These are phyloP conservation scores for Globisporangium camurandrum DNA, from an alignment of 352 stramenopile genomes.

Conservation along the genomic window DNA sequence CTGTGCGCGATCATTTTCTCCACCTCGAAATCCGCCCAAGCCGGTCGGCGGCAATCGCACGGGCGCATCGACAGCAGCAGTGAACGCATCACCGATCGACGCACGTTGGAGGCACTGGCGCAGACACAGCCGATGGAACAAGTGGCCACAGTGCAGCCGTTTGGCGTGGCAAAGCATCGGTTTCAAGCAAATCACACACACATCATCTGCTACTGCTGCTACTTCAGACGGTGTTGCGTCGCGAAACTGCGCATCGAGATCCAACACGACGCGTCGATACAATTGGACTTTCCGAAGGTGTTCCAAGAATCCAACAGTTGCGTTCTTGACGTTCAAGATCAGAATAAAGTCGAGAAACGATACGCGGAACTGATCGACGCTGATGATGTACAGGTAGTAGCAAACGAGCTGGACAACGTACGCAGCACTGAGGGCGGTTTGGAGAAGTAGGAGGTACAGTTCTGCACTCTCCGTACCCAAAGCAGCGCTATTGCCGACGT, in stretches of 20 bases:
- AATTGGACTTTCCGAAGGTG: conserved; percentile 60
- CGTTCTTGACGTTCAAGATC: conserved; percentile 79
- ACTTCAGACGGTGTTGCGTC: conserved; percentile 51
- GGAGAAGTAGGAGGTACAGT: conserved; percentile 52
- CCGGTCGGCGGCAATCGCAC: no score
- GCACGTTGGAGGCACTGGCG: conserved; percentile 69
- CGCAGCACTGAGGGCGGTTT: conserved; percentile 47
- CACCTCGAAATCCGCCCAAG: not conserved
- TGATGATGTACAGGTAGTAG: conserved; percentile 81
- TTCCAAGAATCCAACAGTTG: conserved; percentile 53
- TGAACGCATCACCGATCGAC: conserved; percentile 49
- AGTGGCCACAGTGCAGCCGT: conserved; percentile 61
- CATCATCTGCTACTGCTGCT: conserved; percentile 50
- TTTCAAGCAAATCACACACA: conserved; percentile 78
- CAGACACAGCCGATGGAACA: conserved; percentile 69
- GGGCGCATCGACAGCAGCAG: conserved; percentile 21
- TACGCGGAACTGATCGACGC: conserved; percentile 69
- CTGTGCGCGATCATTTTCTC: not conserved
- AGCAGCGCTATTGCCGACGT: conserved; percentile 25
- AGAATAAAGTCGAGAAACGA: conserved; percentile 75
- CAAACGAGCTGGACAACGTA: conserved; percentile 65
- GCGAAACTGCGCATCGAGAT: conserved; percentile 56
- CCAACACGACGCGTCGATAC: conserved; percentile 65
- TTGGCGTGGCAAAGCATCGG: conserved; percentile 60
- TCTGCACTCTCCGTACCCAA: conserved; percentile 49